Conservation (phyloP, 768 basidiomycete genomes). For the Tephrocybe sp. region DNA sequence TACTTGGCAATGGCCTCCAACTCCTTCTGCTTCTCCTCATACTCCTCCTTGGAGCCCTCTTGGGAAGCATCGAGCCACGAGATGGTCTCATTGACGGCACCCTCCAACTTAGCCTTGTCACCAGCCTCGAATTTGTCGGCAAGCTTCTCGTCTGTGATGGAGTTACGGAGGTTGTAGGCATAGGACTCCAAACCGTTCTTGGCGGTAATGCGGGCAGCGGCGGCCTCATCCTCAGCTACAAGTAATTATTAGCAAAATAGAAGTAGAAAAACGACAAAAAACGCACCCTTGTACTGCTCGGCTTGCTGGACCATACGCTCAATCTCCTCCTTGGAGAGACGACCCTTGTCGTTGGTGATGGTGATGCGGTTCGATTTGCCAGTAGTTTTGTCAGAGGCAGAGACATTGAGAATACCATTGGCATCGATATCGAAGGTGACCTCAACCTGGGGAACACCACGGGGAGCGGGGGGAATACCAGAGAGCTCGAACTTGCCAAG, state of each 20-base stretch:
- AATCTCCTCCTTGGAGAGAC: slow-evolving; percentile 96
- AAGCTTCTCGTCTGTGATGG: slow-evolving; percentile 81
- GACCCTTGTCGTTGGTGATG: slow-evolving; percentile 96
- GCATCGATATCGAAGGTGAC: slow-evolving; percentile 99
- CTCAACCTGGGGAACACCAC: slow-evolving; percentile 97
- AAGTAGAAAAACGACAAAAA: background rate
- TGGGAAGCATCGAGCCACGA: slow-evolving; percentile 84
- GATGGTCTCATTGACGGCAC: slow-evolving; percentile 81
- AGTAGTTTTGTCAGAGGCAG: slow-evolving; percentile 94
- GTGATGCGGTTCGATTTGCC: slow-evolving; percentile 95
- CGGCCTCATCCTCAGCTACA: slow-evolving; percentile 82
- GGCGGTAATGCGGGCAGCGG: slow-evolving; percentile 75
- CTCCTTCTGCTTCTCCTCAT: slow-evolving; percentile 91
- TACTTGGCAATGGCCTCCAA: slow-evolving; percentile 79
- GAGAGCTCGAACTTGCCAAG: slow-evolving; percentile 98
- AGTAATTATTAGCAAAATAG: slow-evolving; percentile 13
- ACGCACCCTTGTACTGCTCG: slow-evolving; percentile 83
- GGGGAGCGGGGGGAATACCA: slow-evolving; percentile 94
- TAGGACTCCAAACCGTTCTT: slow-evolving; percentile 97
- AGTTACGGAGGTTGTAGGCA: slow-evolving; percentile 93
- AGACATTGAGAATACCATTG: slow-evolving; percentile 95
- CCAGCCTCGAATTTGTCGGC: slow-evolving; percentile 83
- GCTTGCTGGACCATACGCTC: slow-evolving; percentile 97
- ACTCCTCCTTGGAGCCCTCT: slow-evolving; percentile 93
- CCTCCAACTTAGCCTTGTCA: slow-evolving; percentile 84